Conservation (phyloP, 108 stramenopile species). For the Cylindrotheca closterium region DNA sequence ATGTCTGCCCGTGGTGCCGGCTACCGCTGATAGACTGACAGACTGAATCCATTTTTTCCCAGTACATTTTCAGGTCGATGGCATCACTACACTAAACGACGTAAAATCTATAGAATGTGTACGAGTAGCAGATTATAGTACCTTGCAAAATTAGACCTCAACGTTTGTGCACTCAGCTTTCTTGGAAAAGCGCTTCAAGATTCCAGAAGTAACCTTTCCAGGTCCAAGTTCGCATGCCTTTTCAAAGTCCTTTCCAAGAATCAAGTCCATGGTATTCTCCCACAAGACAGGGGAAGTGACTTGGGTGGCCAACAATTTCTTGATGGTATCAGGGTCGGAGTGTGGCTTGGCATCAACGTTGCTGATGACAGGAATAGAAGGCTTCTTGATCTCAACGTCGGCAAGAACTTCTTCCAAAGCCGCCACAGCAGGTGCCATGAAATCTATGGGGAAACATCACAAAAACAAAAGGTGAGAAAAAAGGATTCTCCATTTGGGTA, state of each 20-base stretch:
- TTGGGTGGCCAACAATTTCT: slow-evolving; percentile 93
- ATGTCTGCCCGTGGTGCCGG: too few relatives aligned
- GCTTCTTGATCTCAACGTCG: slow-evolving; percentile 88
- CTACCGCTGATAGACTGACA: too few relatives aligned
- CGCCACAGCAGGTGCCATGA: slow-evolving; percentile 94
- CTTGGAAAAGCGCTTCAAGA: slow-evolving; percentile 94
- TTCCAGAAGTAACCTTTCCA: slow-evolving; percentile 95
- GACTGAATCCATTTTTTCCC: too few relatives aligned
- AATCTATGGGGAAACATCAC: slow-evolving; percentile 51
- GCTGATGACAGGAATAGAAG: slow-evolving; percentile 96
- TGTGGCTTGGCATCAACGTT: slow-evolving; percentile 98
- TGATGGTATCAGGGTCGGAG: slow-evolving; percentile 92
- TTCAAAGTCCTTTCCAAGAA: slow-evolving; percentile 86
- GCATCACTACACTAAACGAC: too few relatives aligned
- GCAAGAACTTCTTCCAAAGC: slow-evolving; percentile 83
- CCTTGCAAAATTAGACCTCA: slow-evolving; percentile 66
- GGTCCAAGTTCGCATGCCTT: slow-evolving; percentile 86
- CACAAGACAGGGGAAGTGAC: slow-evolving; percentile 96
- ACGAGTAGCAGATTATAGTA: too few relatives aligned
- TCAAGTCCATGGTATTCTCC: slow-evolving; percentile 89
- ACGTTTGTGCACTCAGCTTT: slow-evolving; percentile 85
- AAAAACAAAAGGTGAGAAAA: background rate
- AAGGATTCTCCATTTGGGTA: too few relatives aligned
- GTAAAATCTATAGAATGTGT: too few relatives aligned
- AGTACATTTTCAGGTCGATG: too few relatives aligned